A percentile compares a stretch with the other conserved stretches of the same genome.
Conservation (phyloP, 768 basidiomycete species). For the Mycena sanguinolenta region DNA sequence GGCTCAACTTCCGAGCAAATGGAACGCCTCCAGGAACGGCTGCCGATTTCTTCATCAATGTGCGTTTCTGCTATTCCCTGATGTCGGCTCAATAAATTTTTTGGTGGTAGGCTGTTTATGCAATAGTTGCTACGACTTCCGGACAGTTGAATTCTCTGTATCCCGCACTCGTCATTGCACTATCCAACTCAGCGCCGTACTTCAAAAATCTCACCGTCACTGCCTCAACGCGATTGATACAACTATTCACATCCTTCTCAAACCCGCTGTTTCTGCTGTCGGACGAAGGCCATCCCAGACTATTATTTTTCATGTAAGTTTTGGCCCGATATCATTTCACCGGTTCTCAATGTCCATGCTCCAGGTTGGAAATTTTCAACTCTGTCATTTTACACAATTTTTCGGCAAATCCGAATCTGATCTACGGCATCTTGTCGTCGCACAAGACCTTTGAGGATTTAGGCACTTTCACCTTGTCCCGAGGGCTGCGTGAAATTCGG, state of each 20-base stretch:
- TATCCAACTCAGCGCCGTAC: conserved; percentile 91
- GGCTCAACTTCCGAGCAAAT: conserved; percentile 80
- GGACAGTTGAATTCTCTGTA: conserved; percentile 87
- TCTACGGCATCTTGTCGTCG: conserved; percentile 87
- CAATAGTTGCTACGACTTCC: conserved; percentile 90
- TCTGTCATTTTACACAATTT: conserved; percentile 83
- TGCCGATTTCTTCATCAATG: conserved; percentile 91
- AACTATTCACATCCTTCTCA: conserved; percentile 93
- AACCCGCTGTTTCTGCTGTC: conserved; percentile 90
- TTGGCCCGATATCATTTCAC: background rate
- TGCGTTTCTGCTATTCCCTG: conserved; percentile 48
- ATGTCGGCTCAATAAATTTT: conserved; percentile 15
- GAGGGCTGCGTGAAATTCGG: conserved; percentile 88
- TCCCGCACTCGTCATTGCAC: conserved; percentile 90
- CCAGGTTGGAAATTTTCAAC: conserved; percentile 93
- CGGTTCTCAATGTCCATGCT: background rate
- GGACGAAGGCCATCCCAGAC: conserved; percentile 94
- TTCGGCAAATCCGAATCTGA: conserved; percentile 86
- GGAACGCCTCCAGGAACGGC: conserved; percentile 78
- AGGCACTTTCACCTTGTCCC: conserved; percentile 89
- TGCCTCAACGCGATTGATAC: conserved; percentile 86
- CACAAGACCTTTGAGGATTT: conserved; percentile 91
- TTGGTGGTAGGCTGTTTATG: conserved; percentile 80
- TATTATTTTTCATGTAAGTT: conserved; percentile 90
- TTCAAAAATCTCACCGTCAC: conserved; percentile 85